A percentile compares a stretch with the other conserved stretches of the same genome.
These are phyloP conservation scores for Aspergillus sp. DNA, from an alignment of 2,329 filamentous ascomycete genomes.

Conservation along the genomic window DNA sequence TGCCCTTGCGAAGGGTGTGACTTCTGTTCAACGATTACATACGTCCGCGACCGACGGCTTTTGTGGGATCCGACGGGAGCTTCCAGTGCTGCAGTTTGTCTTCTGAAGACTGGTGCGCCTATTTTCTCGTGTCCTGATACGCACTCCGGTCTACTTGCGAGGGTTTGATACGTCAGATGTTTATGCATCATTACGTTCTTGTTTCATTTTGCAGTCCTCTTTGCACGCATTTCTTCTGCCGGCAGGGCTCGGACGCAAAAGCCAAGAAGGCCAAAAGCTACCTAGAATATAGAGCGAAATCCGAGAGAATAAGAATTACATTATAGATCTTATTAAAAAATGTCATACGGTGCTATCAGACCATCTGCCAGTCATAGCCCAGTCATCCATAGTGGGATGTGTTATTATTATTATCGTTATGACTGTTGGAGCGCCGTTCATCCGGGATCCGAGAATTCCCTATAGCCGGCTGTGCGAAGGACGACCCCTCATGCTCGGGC, in stretches of 20 bases:
- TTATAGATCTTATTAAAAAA: not conserved
- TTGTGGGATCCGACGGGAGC: constrained; percentile 1
- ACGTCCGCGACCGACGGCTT: constrained; percentile 16
- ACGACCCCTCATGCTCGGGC: not conserved
- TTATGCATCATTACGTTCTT: constrained; percentile 14
- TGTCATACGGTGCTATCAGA: not conserved
- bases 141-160: constrained; percentile 15
- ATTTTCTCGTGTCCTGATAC: constrained; percentile 3
- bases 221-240: not conserved
- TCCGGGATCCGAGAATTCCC: constrained; percentile 16
- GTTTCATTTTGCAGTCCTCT: constrained; percentile 5
- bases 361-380: not conserved
- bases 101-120: not conserved
- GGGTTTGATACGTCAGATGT: constrained; percentile 20
- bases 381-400: not conserved
- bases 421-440: constrained; percentile 3
- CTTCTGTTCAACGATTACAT: constrained; percentile 16
- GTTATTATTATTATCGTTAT: not conserved
- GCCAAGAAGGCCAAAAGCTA: constrained; percentile 16
- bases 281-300: constrained; percentile 22
- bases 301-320: constrained; percentile 10
- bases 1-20: constrained; percentile 6
- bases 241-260: constrained; percentile 9
- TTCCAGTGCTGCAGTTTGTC: constrained; percentile 1
- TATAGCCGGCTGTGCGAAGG: not conserved